Evolutionary conservation across 2,329 filamentous ascomycete species (phyloP).

Genomic region (Fusarium oxysporum): DNA sequence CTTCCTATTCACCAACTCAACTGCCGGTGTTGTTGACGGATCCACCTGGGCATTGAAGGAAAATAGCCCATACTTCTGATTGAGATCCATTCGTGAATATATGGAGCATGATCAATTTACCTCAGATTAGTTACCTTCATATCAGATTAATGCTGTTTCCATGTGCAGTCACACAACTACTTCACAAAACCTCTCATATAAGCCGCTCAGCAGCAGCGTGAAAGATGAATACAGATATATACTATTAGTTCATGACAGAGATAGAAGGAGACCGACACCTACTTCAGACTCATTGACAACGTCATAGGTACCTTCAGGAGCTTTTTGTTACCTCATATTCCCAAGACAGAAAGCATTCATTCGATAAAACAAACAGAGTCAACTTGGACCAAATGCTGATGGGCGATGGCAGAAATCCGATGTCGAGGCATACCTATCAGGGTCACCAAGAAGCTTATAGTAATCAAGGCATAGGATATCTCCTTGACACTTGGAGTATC

Average conservation of each 20-base stretch:
- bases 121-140: slow-evolving; percentile 20
- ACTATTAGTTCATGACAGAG: neutral
- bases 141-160: neutral
- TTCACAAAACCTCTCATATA: neutral
- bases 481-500: neutral
- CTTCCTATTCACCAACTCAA: slow-evolving; percentile 39
- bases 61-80: slow-evolving; percentile 33
- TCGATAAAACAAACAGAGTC: neutral
- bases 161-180: neutral
- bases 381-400: neutral
- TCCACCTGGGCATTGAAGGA: slow-evolving; percentile 32
- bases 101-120: slow-evolving; percentile 30
- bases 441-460: neutral
- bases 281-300: neutral
- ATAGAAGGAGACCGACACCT: neutral
- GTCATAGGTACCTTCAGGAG: neutral
- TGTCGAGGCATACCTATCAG: neutral
- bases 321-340: neutral
- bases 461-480: neutral
- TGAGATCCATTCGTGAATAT: slow-evolving; percentile 33
- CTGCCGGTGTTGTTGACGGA: slow-evolving; percentile 37
- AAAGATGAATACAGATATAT: neutral
- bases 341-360: neutral
- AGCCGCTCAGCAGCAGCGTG: neutral
- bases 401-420: neutral